phyloP scores from a whole-genome alignment of 768 basidiomycete species.

The Tremella mesenterica region DNA sequence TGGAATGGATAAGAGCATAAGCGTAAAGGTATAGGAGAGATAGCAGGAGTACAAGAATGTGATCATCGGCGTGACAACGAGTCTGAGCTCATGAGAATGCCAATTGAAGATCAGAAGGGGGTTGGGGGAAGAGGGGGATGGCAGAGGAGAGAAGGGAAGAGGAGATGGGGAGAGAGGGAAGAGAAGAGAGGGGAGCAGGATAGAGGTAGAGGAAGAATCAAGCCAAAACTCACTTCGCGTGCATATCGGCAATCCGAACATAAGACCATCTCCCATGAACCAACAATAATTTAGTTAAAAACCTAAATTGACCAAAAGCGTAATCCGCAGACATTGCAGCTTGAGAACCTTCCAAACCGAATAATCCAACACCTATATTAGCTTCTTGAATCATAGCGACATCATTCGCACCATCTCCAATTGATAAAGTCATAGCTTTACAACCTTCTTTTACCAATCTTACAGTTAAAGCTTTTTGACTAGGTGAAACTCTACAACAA shows the following conservation, averaged over 20 bases:
- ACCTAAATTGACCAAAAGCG: conserved; percentile 94
- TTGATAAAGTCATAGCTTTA: conserved; percentile 90
- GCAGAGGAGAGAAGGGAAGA: too few species aligned
- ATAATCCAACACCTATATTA: conserved; percentile 90
- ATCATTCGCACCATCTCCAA: conserved; percentile 93
- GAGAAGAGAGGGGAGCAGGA: too few species aligned
- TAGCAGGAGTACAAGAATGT: too few species aligned
- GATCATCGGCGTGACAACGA: too few species aligned
- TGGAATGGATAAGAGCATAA: too few species aligned
- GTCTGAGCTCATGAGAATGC: too few species aligned
- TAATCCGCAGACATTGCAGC: conserved; percentile 99
- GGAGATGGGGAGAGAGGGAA: too few species aligned
- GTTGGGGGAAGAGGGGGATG: too few species aligned
- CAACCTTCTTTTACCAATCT: conserved; percentile 90
- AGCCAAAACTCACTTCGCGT: conserved; percentile 34
- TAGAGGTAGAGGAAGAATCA: too few species aligned
- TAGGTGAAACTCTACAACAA: conserved; percentile 93
- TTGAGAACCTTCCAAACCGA: conserved; percentile 91
- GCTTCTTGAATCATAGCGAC: conserved; percentile 99
- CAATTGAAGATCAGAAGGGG: too few species aligned
- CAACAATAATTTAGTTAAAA: conserved; percentile 77
- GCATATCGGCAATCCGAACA: conserved; percentile 88
- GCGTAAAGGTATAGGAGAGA: too few species aligned
- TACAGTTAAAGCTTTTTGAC: conserved; percentile 95
- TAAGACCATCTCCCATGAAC: conserved; percentile 98